A percentile compares a stretch with the other conserved stretches of the same genome.
Evolutionary conservation across 495 filamentous ascomycete genomes (phyloP).

Genomic region (Elasticomyces elasticus): DNA sequence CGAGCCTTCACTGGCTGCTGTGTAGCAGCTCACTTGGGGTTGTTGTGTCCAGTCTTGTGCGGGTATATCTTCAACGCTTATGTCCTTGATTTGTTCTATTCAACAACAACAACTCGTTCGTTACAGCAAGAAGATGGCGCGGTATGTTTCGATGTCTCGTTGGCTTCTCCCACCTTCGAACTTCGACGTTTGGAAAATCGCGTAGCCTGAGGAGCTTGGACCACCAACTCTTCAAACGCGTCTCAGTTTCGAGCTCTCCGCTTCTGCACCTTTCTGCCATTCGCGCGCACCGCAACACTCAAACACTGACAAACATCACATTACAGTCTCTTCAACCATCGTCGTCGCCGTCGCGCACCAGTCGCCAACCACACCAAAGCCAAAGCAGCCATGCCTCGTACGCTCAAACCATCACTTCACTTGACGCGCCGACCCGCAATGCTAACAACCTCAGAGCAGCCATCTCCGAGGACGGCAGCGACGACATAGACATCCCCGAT

Average conservation of each 20-base stretch:
- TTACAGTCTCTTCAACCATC: background rate
- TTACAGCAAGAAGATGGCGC: background rate
- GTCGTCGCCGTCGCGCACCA: background rate
- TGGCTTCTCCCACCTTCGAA: no score
- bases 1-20: background rate
- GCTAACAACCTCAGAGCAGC: conserved; percentile 24
- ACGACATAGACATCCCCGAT: conserved; percentile 25
- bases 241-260: no score
- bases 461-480: conserved; percentile 30
- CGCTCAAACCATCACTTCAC: background rate
- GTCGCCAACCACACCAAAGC: background rate
- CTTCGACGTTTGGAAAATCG: no score
- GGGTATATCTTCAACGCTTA: conserved; percentile 1
- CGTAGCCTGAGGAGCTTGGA: no score
- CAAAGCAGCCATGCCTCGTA: background rate
- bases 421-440: background rate
- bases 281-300: conserved; percentile 1
- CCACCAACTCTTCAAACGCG: no score
- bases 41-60: background rate
- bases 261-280: background rate
- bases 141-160: background rate
- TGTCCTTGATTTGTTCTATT: background rate
- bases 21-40: background rate
- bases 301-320: background rate
- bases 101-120: background rate